Evolutionary conservation across 345 rosid species (phyloP).

Genomic region (Eucalyptus tenuipes): DNA sequence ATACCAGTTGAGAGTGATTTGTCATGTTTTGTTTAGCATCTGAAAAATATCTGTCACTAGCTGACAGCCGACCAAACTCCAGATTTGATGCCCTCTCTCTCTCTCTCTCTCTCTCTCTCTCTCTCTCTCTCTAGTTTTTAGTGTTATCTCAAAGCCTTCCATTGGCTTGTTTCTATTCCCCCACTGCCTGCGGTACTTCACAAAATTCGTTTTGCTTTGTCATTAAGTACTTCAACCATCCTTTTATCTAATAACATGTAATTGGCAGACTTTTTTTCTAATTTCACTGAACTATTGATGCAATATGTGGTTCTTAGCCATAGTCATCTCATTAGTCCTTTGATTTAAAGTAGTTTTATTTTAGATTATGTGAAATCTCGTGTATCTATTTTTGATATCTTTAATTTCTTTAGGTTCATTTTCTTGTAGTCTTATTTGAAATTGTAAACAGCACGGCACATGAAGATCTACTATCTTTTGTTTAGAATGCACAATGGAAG

Average conservation of each 20-base stretch:
- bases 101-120: not conserved
- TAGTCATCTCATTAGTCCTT: not conserved
- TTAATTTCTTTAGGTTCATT: not conserved
- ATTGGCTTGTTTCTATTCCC: not conserved
- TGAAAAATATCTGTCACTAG: not conserved
- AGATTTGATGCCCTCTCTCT: not conserved
- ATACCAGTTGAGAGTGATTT: not conserved
- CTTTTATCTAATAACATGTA: not conserved
- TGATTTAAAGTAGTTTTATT: not conserved
- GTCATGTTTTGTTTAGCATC: not conserved
- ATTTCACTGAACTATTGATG: not conserved
- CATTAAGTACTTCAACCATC: not conserved
- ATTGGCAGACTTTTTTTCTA: not conserved
- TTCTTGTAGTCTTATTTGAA: not conserved
- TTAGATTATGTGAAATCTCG: not conserved
- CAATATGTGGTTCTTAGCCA: not conserved
- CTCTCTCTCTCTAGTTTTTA: not conserved
- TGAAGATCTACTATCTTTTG: not conserved
- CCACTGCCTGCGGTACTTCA: not conserved
- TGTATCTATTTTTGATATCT: not conserved
- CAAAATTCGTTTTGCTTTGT: not conserved
- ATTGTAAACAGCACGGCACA: not conserved
- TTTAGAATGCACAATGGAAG: not conserved
- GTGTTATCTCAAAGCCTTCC: not conserved
- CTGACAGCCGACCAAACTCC: not conserved